These are phyloP conservation scores for Alternaria incomplexa DNA, from an alignment of 2,329 filamentous ascomycete species.

Conservation along the genomic window DNA sequence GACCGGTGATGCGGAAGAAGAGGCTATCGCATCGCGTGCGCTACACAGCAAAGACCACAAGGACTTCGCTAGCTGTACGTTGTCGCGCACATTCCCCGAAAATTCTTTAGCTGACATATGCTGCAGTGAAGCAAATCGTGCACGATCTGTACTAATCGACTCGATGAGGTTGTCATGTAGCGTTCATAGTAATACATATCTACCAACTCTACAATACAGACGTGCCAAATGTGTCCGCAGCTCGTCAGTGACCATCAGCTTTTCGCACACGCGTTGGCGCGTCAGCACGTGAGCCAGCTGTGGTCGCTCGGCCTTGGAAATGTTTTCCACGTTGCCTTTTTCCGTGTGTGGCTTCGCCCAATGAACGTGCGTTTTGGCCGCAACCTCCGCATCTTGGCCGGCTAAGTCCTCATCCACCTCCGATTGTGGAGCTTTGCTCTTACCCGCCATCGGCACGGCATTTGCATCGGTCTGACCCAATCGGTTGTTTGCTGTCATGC, in stretches of 20 bases:
- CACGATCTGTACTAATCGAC: constrained; percentile 35
- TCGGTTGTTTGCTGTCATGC: constrained; percentile 30
- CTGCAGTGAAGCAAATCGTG: constrained; percentile 42
- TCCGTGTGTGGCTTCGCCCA: constrained; percentile 13
- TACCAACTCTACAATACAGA: not conserved
- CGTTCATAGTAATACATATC: not conserved
- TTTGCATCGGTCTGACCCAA: constrained; percentile 35
- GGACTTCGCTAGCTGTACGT: constrained; percentile 44
- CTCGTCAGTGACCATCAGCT: not conserved
- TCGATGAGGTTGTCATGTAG: not conserved
- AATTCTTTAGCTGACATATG: constrained; percentile 8
- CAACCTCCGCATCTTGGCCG: constrained; percentile 23
- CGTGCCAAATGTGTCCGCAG: not conserved
- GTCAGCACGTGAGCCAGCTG: constrained; percentile 2
- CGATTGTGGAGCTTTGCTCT: constrained; percentile 33
- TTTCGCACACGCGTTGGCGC: not conserved
- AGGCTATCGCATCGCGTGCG: constrained; percentile 44
- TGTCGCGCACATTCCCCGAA: not conserved
- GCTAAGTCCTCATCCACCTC: constrained; percentile 36
- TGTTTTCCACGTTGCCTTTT: constrained; percentile 22
- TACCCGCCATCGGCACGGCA: constrained; percentile 43
- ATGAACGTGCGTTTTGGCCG: constrained; percentile 15
- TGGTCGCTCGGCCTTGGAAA: constrained; percentile 20
- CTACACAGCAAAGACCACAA: constrained; percentile 47
- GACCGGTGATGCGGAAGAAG: constrained; percentile 43